Evolutionary conservation across 2,329 filamentous ascomycete species (phyloP).

Genomic region (Cladosporium sp.): DNA sequence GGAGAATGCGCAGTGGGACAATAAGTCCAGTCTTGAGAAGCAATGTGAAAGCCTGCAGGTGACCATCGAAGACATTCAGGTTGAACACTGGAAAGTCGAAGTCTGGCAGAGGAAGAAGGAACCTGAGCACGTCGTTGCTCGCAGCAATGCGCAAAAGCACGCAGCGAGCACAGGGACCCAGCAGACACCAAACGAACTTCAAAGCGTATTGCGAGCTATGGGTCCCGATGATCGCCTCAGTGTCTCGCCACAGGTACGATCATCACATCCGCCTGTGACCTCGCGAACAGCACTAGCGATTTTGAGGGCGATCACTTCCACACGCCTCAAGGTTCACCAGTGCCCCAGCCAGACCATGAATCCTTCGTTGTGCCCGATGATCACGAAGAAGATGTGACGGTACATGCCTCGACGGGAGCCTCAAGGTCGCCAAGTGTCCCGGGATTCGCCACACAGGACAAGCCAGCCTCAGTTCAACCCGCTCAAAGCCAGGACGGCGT

Average conservation of each 20-base stretch:
- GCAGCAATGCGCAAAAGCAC: neutral
- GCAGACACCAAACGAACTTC: neutral
- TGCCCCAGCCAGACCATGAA: neutral
- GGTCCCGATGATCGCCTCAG: constrained; percentile 22
- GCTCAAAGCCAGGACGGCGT: neutral
- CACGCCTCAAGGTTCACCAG: constrained; percentile 12
- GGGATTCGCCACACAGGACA: too few species aligned
- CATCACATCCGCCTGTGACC: neutral
- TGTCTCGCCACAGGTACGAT: constrained; percentile 18
- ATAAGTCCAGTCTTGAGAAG: constrained; percentile 49
- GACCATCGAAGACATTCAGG: constrained; percentile 59
- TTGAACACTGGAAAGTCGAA: constrained; percentile 45
- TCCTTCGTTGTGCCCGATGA: constrained; percentile 2
- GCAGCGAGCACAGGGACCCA: neutral
- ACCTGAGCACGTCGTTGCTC: constrained; percentile 19
- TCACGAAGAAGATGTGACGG: neutral
- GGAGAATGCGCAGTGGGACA: constrained; percentile 37
- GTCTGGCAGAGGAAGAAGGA: constrained; percentile 34
- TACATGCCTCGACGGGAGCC: neutral
- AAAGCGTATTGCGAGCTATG: neutral
- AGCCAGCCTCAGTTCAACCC: too few species aligned
- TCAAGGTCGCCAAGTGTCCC: too few species aligned
- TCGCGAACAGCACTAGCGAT: neutral
- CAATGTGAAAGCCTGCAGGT: constrained; percentile 56
- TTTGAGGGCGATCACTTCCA: constrained; percentile 18